These are phyloP conservation scores for Astrothelium subdiscretum DNA, from an alignment of 495 filamentous ascomycete genomes.

Conservation along the genomic window DNA sequence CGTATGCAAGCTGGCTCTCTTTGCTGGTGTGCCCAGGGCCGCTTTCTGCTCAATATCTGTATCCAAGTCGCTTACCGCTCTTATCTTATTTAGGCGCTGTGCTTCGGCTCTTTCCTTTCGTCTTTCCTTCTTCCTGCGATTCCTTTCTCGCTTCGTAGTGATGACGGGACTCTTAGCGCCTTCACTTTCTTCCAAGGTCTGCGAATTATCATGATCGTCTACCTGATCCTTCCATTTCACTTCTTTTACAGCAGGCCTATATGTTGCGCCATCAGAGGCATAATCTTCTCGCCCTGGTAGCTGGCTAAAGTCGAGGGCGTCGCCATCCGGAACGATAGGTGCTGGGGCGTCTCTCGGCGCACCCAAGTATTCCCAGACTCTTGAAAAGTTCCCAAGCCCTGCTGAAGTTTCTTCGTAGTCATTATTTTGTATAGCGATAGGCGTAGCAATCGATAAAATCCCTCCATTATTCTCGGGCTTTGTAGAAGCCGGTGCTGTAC, in stretches of 20 bases:
- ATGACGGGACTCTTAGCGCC: slow-evolving; percentile 6
- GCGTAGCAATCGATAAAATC: neutral
- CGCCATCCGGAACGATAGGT: slow-evolving; percentile 10
- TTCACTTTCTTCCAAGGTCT: slow-evolving; percentile 21
- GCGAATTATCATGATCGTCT: slow-evolving; percentile 9
- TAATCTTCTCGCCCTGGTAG: slow-evolving; percentile 12
- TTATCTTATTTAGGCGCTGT: neutral
- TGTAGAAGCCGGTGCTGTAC: neutral
- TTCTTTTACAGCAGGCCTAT: slow-evolving; percentile 16
- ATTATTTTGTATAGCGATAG: neutral
- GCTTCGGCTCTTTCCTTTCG: slow-evolving; percentile 12
- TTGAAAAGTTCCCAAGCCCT: slow-evolving; percentile 34
- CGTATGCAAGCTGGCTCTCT: slow-evolving; percentile 5
- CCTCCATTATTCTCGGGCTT: neutral
- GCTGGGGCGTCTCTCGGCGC: slow-evolving; percentile 17
- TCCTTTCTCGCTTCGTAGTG: slow-evolving; percentile 18
- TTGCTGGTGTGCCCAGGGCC: slow-evolving; percentile 1
- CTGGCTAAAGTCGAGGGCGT: neutral
- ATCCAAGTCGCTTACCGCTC: slow-evolving; percentile 1
- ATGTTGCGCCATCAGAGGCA: slow-evolving; percentile 19
- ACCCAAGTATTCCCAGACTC: slow-evolving; percentile 31
- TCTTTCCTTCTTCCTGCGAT: slow-evolving; percentile 26
- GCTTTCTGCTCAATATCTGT: slow-evolving; percentile 2
- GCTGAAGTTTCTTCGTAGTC: slow-evolving; percentile 4
- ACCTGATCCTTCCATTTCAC: slow-evolving; percentile 29